Base-by-base conservation (phyloP, 192 early-diverging fungal genomes). In the Rhizophlyctis rosea region DNA sequence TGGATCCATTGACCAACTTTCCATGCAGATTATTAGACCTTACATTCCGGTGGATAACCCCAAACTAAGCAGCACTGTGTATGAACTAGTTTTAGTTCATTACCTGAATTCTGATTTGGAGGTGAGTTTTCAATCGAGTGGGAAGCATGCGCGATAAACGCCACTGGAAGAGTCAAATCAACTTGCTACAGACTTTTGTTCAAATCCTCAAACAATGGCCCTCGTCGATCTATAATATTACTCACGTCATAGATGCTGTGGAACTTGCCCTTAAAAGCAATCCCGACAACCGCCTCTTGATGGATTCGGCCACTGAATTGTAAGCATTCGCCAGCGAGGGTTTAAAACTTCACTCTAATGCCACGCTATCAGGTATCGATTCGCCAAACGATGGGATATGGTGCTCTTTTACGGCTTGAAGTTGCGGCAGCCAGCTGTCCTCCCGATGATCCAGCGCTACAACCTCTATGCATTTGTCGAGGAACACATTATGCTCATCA, bases 71-170 rank as follows among this genome's bases (percentile, higher is more conserved):
- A 83, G 74, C 50, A 86, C 88, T 0, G 80, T 91, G 1, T 98
- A 99, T 62, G 93, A 97, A 66, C 86, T 97, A 66, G 86, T 96
- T 1, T 71, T 99, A 39, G 86, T 81, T 0, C 70, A 81, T 57
- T 84, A 88, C 47, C 68, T 94, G 49, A 76, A 83, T 28, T 63
- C 75, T 33, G 90, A 94, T 71, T 77, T 77, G 30, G 54, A 82
- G 73, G 88, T 85, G 25, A 23, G 25, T 63, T 58, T 23, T 23
- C 50, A 44, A 47, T 13, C 28, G 52, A 54, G 36, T 4, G 24
- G 36, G 29, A n/a, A 61, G 54, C 16, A 25, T 34, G 9, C 24
- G 27, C 7, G 29, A 64, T 62, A 32, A 24, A n/a, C 21, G 32
- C 56, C 36, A n/a, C 28, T 67, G n/a, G n/a, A n/a, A n/a, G n/a